Evolutionary conservation across 306 rosid genomes (phyloP), one percentile per base, ranked within the genome.

Genomic region (Cajanus cajan): DNA sequence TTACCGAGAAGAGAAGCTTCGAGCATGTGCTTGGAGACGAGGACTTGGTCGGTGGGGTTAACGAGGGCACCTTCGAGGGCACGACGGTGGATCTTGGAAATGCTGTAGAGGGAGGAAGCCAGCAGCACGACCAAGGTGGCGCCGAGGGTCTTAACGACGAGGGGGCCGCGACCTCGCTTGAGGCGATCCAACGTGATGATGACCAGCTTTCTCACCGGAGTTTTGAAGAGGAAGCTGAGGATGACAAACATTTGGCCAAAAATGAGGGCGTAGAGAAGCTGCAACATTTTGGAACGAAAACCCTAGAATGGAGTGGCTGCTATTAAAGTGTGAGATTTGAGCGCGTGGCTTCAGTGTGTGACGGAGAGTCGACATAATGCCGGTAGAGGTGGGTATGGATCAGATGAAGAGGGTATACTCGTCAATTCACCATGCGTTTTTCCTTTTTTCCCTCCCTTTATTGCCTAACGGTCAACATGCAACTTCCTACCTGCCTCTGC

Each of bases 1-100:
- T 40, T 91, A 94, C 98, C 98, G 88, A 88, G 71, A 24, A 91
- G 93, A 86, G 98, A 90, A 77, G 92, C 90, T 82, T 92, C 91
- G 4, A 94, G 95, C 76, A 89, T 40, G 85, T 84, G 89, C 65
- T 86, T 78, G 52, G 92, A 86, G 89, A 90, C 36, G 14, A 94
- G 95, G 66, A 92, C 87, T 86, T 94, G 93, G 12, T 94, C 97
- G 16, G 97, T 94, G 37, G 97, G 92, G 70, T 89, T 87, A 39
- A 82, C 77, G 57, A 24, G n/a, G 51, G 87, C 89, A 24, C 8
- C 24, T 8, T 90, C 89, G 31, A 39, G 14, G 21, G 48, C 79
- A 0, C 94, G 93, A 8, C 40, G 62, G 75, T 73, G 92, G 80
- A 94, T 87, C 54, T 87, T 79, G 24, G 7, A 1, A 19, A 92